A percentile compares a stretch with the other conserved stretches of the same genome.
These are phyloP conservation scores for Nicotiana noctiflora DNA, from an alignment of 257 asterid genomes.

Conservation along the genomic window DNA sequence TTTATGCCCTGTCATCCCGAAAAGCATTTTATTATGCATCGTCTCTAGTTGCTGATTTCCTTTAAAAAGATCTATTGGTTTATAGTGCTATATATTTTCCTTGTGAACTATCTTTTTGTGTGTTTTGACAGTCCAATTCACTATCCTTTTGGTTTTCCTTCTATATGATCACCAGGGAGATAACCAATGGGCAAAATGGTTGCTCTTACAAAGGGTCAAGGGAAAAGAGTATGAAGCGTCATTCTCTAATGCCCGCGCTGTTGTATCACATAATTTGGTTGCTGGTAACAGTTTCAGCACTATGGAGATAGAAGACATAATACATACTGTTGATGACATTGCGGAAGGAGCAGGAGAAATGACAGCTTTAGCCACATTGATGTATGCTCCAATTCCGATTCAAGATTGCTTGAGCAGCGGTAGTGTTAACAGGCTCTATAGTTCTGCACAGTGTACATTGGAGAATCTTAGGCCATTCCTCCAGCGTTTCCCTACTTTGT, in stretches of 20 bases:
- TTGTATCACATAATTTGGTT: constrained; percentile 57
- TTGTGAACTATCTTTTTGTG: background rate
- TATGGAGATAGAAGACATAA: constrained; percentile 58
- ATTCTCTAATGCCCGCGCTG: constrained; percentile 90
- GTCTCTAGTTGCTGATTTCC: constrained; percentile 3
- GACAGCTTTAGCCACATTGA: constrained; percentile 93
- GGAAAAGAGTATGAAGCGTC: constrained; percentile 96
- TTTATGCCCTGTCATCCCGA: background rate
- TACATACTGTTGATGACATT: constrained; percentile 89
- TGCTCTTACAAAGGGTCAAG: constrained; percentile 75
- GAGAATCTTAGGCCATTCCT: constrained; percentile 93
- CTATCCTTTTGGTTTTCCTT: background rate
- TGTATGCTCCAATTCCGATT: constrained; percentile 83
- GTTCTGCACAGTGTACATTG: constrained; percentile 90
- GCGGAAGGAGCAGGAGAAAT: constrained; percentile 99
- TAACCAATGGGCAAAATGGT: constrained; percentile 84
- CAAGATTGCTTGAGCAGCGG: constrained; percentile 96
- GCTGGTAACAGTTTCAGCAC: constrained; percentile 53
- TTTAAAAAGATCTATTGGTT: background rate
- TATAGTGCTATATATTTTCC: background rate
- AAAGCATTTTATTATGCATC: background rate
- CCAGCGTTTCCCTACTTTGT: constrained; percentile 82
- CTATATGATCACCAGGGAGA: constrained; percentile 57
- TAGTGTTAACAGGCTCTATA: constrained; percentile 73
- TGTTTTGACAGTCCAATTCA: background rate